Base-by-base conservation (phyloP, 2,329 filamentous ascomycete species). In the Leptographium flavum region DNA sequence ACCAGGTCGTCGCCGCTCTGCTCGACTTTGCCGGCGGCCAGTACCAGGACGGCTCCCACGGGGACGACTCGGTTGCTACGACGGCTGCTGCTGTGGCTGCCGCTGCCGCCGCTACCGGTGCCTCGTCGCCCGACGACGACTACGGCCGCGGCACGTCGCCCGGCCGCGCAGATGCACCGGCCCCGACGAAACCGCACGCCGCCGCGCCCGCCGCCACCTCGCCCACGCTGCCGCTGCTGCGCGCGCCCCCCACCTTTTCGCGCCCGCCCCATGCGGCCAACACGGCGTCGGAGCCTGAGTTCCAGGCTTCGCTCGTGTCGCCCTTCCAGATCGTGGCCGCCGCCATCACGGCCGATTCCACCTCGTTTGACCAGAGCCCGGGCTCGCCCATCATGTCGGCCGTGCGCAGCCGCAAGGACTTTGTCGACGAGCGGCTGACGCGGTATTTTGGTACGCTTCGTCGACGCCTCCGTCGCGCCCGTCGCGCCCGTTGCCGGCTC, bases 321-420 rank as follows among this genome's bases (percentile, higher is more conserved):
- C 50, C 53, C 15, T 47, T 56, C 10, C 45, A 54, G 28, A 55
- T 56, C 32, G 48, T 55, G 46, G 48, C 53, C 3, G 51, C 52
- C 3, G 53, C 53, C 38, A 41, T 54, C 27, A 47, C 49, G 2
- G 48, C 48, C 22, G 50, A 52, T 32, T 45, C 50, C 9, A 45
- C 48, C 3, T 47, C 49, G 10, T 49, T 47, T 23, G 43, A 49
- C 23, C 44, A 33, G 15, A 48, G 49, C 35, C 42, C 42, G 13
- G 43, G 45, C 45, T 47, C 46, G 30, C 46, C 45, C 5, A 15
- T 47, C 40, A 23, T 45, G 13, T 33, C 45, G 23, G 42, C 49
- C 19, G 38, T 48, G 5, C 28, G 49, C 13, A 17, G 38, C 31
- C 43, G 37, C 42, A 38, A 45, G 11, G 49, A 49, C 32, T 32